These are phyloP conservation scores for Pseudogymnoascus sp. DNA, from an alignment of 2,329 filamentous ascomycete genomes.

Conservation along the genomic window DNA sequence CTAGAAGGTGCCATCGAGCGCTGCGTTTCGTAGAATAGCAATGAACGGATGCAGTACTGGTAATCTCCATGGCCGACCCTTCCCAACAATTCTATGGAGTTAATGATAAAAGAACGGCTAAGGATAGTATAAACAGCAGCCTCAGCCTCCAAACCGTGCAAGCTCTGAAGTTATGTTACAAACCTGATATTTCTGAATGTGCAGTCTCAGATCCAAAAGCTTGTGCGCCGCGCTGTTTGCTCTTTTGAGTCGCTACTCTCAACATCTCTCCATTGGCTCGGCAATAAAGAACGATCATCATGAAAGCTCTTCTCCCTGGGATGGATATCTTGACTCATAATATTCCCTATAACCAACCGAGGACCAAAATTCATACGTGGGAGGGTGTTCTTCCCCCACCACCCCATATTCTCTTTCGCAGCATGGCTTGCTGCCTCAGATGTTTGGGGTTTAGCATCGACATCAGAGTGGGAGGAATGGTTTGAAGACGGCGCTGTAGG, in stretches of 20 bases:
- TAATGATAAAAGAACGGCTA: slow-evolving; percentile 1
- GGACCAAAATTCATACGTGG: neutral
- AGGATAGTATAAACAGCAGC: neutral
- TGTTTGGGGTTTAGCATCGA: neutral
- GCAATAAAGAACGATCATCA: slow-evolving; percentile 23
- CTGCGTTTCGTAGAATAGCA: neutral
- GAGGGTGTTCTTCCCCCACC: neutral
- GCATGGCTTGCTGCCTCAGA: neutral
- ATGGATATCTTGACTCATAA: neutral
- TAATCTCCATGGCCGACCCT: neutral
- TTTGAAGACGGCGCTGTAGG: neutral
- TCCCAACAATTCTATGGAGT: neutral
- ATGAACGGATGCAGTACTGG: neutral
- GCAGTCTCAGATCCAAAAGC: slow-evolving; percentile 17
- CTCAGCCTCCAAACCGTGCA: neutral
- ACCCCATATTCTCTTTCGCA: neutral
- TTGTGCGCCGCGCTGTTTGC: slow-evolving; percentile 17
- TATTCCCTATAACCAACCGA: neutral
- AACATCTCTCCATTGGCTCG: slow-evolving; percentile 19
- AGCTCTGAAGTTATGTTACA: neutral
- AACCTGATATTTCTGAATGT: neutral
- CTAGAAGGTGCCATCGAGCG: neutral
- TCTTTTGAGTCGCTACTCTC: neutral
- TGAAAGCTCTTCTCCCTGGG: slow-evolving; percentile 18
- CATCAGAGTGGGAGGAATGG: neutral